Evolutionary conservation across 768 basidiomycete genomes (phyloP).

Genomic region (Boletus sensibilis): DNA sequence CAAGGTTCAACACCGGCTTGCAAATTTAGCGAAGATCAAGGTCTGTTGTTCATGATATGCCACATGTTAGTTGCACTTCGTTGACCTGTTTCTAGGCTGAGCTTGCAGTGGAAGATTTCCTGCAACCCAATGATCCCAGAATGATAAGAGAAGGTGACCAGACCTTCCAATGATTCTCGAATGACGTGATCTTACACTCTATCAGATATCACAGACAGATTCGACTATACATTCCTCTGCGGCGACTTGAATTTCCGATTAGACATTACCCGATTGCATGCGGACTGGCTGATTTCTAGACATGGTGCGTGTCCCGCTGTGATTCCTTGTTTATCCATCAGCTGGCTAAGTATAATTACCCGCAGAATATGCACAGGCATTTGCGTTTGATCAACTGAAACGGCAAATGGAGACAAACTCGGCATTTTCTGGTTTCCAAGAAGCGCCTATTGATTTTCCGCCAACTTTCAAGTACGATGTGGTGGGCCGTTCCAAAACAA

Average conservation of each 20-base stretch:
- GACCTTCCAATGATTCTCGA: background rate
- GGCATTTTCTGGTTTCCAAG: conserved; percentile 75
- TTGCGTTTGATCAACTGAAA: conserved; percentile 87
- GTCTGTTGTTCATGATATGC: conserved; percentile 31
- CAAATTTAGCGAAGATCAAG: conserved; percentile 89
- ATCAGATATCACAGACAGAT: conserved; percentile 77
- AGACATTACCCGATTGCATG: conserved; percentile 85
- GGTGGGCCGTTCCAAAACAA: conserved; percentile 49
- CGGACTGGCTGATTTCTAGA: conserved; percentile 88
- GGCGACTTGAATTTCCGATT: conserved; percentile 93
- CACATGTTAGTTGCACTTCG: background rate
- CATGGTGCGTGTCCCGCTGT: conserved; percentile 49
- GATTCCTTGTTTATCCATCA: background rate
- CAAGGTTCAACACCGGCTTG: conserved; percentile 72
- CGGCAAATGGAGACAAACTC: conserved; percentile 68
- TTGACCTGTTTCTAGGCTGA: conserved; percentile 50
- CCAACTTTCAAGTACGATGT: conserved; percentile 96
- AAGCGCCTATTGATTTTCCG: conserved; percentile 79
- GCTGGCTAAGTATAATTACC: conserved; percentile 6
- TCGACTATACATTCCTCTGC: conserved; percentile 85
- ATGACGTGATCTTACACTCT: conserved; percentile 9
- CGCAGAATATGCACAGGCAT: conserved; percentile 78
- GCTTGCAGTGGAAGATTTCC: conserved; percentile 75
- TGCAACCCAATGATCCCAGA: conserved; percentile 62
- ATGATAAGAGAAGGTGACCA: conserved; percentile 64